phyloP scores from a whole-genome alignment of 352 stramenopile genomes.

The Pythium myriotylum region DNA sequence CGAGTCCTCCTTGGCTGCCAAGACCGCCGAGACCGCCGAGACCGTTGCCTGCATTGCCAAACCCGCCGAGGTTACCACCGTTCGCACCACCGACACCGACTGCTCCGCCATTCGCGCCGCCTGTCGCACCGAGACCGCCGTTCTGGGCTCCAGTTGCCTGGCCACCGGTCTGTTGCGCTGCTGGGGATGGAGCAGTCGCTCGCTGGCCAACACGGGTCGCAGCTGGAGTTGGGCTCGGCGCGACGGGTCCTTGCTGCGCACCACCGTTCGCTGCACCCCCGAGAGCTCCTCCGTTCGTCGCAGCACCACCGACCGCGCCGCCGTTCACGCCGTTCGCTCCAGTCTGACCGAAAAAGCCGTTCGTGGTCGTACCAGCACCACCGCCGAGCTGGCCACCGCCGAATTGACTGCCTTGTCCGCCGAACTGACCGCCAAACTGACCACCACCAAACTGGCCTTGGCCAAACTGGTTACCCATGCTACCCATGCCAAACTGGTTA shows the following conservation, averaged over 20 bases:
- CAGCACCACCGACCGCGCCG: neutral
- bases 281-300: neutral
- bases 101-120: neutral
- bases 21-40: conserved; percentile 5
- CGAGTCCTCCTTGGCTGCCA: conserved; percentile 4
- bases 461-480: neutral
- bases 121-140: conserved; percentile 1
- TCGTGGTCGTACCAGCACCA: conserved; percentile 4
- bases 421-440: conserved; percentile 7
- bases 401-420: neutral
- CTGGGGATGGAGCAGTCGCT: neutral
- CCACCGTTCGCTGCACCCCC: neutral
- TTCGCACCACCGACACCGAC: neutral
- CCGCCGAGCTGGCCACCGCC: conserved; percentile 9
- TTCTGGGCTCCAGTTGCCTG: neutral
- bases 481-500: conserved; percentile 9
- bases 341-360: conserved; percentile 4
- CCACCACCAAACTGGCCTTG: neutral
- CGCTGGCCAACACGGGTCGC: conserved; percentile 4
- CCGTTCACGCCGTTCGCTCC: neutral
- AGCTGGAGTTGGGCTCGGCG: conserved; percentile 10
- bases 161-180: conserved; percentile 2
- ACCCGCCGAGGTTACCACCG: conserved; percentile 9
- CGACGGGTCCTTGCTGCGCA: neutral
- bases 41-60: neutral